phyloP scores from a whole-genome alignment of 2,329 filamentous ascomycete genomes.

The Botrytis tulipae region DNA sequence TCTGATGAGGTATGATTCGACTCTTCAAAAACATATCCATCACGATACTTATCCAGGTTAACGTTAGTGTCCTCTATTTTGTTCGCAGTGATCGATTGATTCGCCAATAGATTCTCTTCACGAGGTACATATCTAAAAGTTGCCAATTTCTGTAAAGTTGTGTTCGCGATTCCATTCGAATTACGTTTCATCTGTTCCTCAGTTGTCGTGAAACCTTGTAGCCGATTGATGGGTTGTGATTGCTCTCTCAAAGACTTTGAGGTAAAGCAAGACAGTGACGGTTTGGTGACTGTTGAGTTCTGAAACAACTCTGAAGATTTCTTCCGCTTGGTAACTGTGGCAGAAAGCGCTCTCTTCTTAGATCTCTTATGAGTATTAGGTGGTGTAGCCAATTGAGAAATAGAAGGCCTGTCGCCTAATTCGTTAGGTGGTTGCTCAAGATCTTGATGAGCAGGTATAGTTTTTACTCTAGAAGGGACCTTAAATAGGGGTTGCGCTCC shows the following conservation, averaged over 20 bases:
- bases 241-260: constrained; percentile 14
- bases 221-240: constrained; percentile 22
- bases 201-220: constrained; percentile 34
- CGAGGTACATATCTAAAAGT: constrained; percentile 21
- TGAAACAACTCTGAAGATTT: constrained; percentile 27
- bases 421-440: no score
- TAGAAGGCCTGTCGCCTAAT: neutral
- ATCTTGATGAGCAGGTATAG: neutral
- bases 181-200: constrained; percentile 26
- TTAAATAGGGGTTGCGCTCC: constrained; percentile 13
- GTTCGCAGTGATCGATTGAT: neutral
- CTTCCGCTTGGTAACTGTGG: constrained; percentile 16
- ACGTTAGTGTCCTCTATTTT: neutral
- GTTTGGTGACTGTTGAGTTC: constrained; percentile 31
- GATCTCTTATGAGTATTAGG: constrained; percentile 23
- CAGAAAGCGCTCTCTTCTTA: constrained; percentile 19
- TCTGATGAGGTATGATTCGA: constrained; percentile 7
- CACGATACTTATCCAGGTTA: neutral
- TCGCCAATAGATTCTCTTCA: neutral
- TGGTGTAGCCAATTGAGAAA: constrained; percentile 25
- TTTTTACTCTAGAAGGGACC: constrained; percentile 7
- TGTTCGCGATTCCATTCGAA: constrained; percentile 18
- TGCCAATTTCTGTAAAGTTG: constrained; percentile 20
- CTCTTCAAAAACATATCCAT: neutral
- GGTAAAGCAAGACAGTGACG: constrained; percentile 10